phyloP scores from a whole-genome alignment of 129 eudicot genomes.

The Tanacetum coccineum region DNA sequence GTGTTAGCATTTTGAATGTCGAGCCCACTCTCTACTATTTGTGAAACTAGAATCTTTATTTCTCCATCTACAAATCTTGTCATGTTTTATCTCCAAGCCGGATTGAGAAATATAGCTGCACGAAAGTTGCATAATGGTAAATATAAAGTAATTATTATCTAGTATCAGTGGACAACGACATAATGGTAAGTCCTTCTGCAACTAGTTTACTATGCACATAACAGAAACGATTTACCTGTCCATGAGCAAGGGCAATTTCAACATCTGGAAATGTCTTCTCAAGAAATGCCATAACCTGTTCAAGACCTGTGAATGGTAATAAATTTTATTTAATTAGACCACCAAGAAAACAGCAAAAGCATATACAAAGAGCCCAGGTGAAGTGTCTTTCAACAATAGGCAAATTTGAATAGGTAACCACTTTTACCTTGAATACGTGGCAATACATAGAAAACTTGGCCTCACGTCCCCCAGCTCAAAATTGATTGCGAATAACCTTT shows the following conservation, averaged over 20 bases:
- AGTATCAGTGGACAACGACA: background rate
- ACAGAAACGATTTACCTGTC: slow-evolving; percentile 55
- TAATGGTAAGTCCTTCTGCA: slow-evolving; percentile 4
- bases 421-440: slow-evolving; percentile 89
- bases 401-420: background rate
- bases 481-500: slow-evolving; percentile 80
- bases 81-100: slow-evolving; percentile 96
- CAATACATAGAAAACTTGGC: slow-evolving; percentile 96
- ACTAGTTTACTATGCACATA: background rate
- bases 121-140: slow-evolving; percentile 20
- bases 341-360: slow-evolving; percentile 7
- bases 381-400: background rate
- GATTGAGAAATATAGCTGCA: slow-evolving; percentile 91
- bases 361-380: background rate
- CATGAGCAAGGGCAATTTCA: slow-evolving; percentile 93
- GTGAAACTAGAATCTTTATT: slow-evolving; percentile 83
- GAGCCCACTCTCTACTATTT: slow-evolving; percentile 95
- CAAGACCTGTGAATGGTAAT: slow-evolving; percentile 67
- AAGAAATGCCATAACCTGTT: slow-evolving; percentile 77
- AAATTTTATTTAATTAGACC: slow-evolving; percentile 12
- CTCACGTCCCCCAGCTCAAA: slow-evolving; percentile 85
- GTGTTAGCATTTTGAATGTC: slow-evolving; percentile 98
- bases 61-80: slow-evolving; percentile 73
- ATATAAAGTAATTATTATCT: background rate
- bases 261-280: slow-evolving; percentile 62